These are phyloP conservation scores for Hygrocybe coccinea DNA, from an alignment of 768 basidiomycete species.

Conservation along the genomic window DNA sequence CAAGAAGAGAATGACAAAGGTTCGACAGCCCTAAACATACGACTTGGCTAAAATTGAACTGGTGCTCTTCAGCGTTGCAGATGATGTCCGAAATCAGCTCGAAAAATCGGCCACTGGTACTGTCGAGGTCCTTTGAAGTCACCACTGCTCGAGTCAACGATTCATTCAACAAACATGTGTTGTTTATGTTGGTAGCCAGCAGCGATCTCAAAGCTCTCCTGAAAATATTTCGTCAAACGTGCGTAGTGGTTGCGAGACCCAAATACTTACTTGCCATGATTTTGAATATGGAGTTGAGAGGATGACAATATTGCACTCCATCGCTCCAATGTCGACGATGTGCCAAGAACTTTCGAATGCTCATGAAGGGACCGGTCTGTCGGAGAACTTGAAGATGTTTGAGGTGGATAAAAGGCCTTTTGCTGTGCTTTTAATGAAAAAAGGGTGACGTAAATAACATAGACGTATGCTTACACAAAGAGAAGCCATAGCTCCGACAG, in stretches of 20 bases:
- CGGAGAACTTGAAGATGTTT: slow-evolving; percentile 55
- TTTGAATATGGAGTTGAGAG: slow-evolving; percentile 44
- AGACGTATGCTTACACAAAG: slow-evolving; percentile 63
- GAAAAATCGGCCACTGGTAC: slow-evolving; percentile 66
- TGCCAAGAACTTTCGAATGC: slow-evolving; percentile 49
- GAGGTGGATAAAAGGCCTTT: slow-evolving; percentile 71
- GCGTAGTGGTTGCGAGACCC: not conserved
- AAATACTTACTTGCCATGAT: slow-evolving; percentile 58
- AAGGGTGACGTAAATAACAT: not conserved
- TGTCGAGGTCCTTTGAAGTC: slow-evolving; percentile 44
- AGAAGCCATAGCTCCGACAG: slow-evolving; percentile 82
- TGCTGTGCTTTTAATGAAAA: slow-evolving; percentile 41
- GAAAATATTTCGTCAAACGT: slow-evolving; percentile 5
- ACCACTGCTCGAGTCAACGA: slow-evolving; percentile 68
- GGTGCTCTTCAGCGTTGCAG: slow-evolving; percentile 46
- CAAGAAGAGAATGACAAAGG: slow-evolving; percentile 63
- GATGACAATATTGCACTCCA: slow-evolving; percentile 66
- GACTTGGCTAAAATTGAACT: slow-evolving; percentile 69
- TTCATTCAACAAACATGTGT: slow-evolving; percentile 56
- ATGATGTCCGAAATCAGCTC: slow-evolving; percentile 72
- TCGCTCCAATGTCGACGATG: slow-evolving; percentile 54
- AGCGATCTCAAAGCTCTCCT: slow-evolving; percentile 78
- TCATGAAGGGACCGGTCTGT: slow-evolving; percentile 53
- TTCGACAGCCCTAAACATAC: slow-evolving; percentile 79
- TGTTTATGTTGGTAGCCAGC: slow-evolving; percentile 52